Evolutionary conservation across 1,284 basidiomycete species (phyloP).

Genomic region (Cystobasidium sp.): DNA sequence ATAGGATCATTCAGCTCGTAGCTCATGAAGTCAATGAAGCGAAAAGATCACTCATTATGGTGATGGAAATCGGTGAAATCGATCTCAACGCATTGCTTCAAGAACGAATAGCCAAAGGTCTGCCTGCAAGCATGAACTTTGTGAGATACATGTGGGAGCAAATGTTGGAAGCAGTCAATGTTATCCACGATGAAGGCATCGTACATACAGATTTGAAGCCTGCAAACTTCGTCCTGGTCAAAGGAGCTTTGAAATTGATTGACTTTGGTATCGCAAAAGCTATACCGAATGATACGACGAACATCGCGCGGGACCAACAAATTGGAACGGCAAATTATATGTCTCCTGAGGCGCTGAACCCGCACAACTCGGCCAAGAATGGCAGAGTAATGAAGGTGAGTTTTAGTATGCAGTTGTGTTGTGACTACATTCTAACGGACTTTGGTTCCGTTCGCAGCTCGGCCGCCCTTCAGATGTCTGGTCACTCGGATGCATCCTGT

Average conservation of each 20-base stretch:
- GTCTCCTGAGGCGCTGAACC: slow-evolving; percentile 76
- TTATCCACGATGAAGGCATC: slow-evolving; percentile 94
- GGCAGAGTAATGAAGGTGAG: slow-evolving; percentile 53
- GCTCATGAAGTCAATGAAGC: slow-evolving; percentile 74
- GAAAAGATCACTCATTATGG: slow-evolving; percentile 68
- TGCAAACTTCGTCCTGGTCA: slow-evolving; percentile 92
- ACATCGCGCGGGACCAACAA: slow-evolving; percentile 92
- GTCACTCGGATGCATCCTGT: slow-evolving; percentile 94
- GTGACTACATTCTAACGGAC: neutral
- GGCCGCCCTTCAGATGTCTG: slow-evolving; percentile 85
- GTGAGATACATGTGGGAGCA: slow-evolving; percentile 94
- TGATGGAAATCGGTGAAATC: slow-evolving; percentile 88
- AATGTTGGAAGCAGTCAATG: slow-evolving; percentile 95
- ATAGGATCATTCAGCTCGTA: slow-evolving; percentile 82
- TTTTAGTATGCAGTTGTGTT: neutral
- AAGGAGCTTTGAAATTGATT: slow-evolving; percentile 89
- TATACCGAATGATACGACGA: slow-evolving; percentile 94
- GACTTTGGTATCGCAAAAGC: slow-evolving; percentile 93
- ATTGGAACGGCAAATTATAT: slow-evolving; percentile 95
- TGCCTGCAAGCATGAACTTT: slow-evolving; percentile 86
- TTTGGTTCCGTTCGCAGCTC: slow-evolving; percentile 46
- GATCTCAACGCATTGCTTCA: slow-evolving; percentile 79
- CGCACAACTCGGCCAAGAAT: slow-evolving; percentile 49
- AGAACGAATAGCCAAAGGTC: slow-evolving; percentile 69
- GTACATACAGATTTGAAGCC: slow-evolving; percentile 96